These are phyloP conservation scores for Talaromyces marneffei DNA, from an alignment of 2,329 filamentous ascomycete species.

Conservation along the genomic window DNA sequence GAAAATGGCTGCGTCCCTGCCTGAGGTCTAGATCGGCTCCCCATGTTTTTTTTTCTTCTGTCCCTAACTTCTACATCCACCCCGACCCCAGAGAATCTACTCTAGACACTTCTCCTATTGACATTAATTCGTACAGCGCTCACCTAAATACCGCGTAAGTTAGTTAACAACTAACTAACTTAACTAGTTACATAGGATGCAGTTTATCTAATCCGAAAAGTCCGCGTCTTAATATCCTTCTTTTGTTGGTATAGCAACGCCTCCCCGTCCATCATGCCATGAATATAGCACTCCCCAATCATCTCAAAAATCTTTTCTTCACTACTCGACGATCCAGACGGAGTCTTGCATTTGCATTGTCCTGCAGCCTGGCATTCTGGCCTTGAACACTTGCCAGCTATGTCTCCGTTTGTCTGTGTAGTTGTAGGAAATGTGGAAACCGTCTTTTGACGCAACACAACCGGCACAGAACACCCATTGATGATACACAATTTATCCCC, in stretches of 20 bases:
- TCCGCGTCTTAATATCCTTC: background rate
- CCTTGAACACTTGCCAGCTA: background rate
- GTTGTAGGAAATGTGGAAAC: background rate
- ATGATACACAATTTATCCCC: slow-evolving; percentile 30
- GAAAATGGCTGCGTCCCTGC: background rate
- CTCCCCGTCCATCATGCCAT: slow-evolving; percentile 19
- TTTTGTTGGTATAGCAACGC: slow-evolving; percentile 10
- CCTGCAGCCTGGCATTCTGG: background rate
- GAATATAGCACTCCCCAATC: slow-evolving; percentile 18
- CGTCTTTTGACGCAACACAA: slow-evolving; percentile 22
- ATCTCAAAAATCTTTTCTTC: slow-evolving; percentile 10
- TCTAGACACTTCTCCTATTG: background rate
- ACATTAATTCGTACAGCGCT: background rate
- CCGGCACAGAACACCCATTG: slow-evolving; percentile 32
- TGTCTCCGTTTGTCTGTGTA: background rate
- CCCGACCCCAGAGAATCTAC: background rate
- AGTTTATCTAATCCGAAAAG: slow-evolving; percentile 19
- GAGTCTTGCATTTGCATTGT: slow-evolving; percentile 2
- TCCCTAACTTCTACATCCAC: slow-evolving; percentile 43
- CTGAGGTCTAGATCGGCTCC: background rate
- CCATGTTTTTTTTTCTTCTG: background rate
- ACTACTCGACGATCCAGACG: background rate
- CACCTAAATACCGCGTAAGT: background rate
- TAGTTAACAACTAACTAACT: too few relatives aligned
- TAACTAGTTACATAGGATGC: background rate